Base-by-base conservation (phyloP, 2,329 filamentous ascomycete species). In the Aspergillus intermedius region DNA sequence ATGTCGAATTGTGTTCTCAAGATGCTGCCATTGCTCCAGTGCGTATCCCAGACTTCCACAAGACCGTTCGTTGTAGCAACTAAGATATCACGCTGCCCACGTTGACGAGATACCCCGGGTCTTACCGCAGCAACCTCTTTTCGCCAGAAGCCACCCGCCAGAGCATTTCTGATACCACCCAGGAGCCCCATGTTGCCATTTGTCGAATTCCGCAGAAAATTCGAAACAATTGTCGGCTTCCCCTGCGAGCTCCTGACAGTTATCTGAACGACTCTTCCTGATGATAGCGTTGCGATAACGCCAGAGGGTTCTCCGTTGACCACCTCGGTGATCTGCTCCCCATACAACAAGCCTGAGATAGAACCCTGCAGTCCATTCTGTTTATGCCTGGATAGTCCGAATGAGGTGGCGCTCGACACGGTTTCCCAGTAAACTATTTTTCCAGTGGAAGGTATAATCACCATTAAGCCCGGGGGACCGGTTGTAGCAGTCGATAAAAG, bases 371-470 rank as follows among this genome's bases (percentile, higher is more conserved):
- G 81, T 13, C 88, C 88, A 55, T 83, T 85, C 55, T 87, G 83
- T 61, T 88, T 87, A 64, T 94, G 86, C 55, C 87, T 85, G 61
- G 91, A 87, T 37, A 94, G 81, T 54, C 87, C 88, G 48, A 94
- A 78, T 1, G 88, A 89, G 35, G 90, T 87, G 8, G 89, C 90
- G 66, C 84, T 90, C 48, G 91, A 90, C 54, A 97, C 87, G 35
- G 89, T 94, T 66, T 97, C 93, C 90, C 93, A 97, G 68, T 93
- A 97, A 41, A 88, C 84, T 46, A 97, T 82, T 67, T 85, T 91
- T 46, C 93, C 93, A 44, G 79, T 90, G 15, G 81, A 81, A 10
- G 91, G 87, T 73, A 91, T 88, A 34, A 97, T 78, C 34, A 96
- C 80, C 23, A 98, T 82, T 34, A 98, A 77, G 2, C 93, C 93